Evolutionary conservation across 148 eudicot species (phyloP), one percentile per base, ranked within the genome.

Genomic region (Rhododendron molle): DNA sequence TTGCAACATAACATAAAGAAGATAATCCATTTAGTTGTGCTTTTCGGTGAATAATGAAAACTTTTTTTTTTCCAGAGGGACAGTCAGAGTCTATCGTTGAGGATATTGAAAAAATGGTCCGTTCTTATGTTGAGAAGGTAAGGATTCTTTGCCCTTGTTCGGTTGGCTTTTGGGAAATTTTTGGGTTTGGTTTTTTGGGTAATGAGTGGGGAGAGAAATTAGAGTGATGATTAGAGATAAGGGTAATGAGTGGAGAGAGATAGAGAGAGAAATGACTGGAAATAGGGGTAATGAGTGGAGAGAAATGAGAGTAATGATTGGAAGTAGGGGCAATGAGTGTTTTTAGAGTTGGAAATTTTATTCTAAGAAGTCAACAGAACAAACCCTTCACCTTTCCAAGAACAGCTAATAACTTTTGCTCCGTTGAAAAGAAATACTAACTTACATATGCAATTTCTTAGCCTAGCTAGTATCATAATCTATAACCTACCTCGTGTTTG

Each of bases 51-150:
- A 49, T 76, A 60, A 40, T 7, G 60, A 62, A 5, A 36, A 30
- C 50, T 74, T 81, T 54, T 65, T 14, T 71, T 34, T 89, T 86
- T 14, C 2, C 98, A 97, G 99, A 95, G 94, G 99, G 99, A 84
- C 99, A 97, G 83, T 83, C 94, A 49, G 96, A 93, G 80, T 91
- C 82, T 83, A 97, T 97, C 69, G 99, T 97, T 81, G 88, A 95
- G 93, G 99, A 97, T 88, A 95, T 97, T 86, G 99, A 97, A 88
- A 94, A 92, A 86, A 97, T 97, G 99, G 99, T 97, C 86, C 99
- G 98, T 60, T 91, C 93, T 90, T 97, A 97, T 87, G 98, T 97
- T 87, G 99, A 95, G 85, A 97, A 97, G 96, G 99, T 95, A 82
- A 88, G 86, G 71, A 46, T 84, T 18, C 58, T 38, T 34, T 34